Percentiles rank a stretch among this genome's conserved stretches.
Conservation (phyloP, 2,329 filamentous ascomycete species). For the Cercospora sp. region DNA sequence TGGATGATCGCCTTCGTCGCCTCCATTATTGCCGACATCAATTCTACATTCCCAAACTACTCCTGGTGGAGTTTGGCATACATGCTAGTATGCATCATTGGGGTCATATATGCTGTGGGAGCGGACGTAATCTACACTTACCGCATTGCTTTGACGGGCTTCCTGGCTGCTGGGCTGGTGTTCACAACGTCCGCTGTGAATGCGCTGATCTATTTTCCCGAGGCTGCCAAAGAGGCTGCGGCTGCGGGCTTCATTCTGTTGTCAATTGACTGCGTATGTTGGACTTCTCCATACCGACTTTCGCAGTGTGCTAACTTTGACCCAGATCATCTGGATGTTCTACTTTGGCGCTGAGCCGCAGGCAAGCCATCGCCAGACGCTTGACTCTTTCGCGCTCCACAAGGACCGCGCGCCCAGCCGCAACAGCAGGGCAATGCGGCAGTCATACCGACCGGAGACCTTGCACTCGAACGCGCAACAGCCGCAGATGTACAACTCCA, state of each 20-base stretch:
- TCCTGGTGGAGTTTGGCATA: constrained; percentile 91
- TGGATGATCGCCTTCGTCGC: constrained; percentile 92
- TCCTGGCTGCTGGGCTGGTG: constrained; percentile 78
- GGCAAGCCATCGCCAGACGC: constrained; percentile 80
- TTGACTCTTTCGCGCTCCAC: constrained; percentile 92
- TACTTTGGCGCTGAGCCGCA: constrained; percentile 95
- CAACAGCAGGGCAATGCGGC: constrained; percentile 70
- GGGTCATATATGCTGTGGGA: constrained; percentile 78
- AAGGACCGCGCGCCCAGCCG: constrained; percentile 70
- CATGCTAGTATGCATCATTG: constrained; percentile 78
- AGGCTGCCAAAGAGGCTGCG: constrained; percentile 72
- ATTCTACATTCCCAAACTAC: constrained; percentile 71
- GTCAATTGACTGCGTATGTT: constrained; percentile 83
- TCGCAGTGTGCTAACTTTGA: background rate
- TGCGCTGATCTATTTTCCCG: constrained; percentile 73
- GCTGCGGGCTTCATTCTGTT: constrained; percentile 91
- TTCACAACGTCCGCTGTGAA: constrained; percentile 86
- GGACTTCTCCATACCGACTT: background rate
- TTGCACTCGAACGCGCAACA: constrained; percentile 64
- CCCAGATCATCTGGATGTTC: constrained; percentile 94
- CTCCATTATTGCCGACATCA: constrained; percentile 70
- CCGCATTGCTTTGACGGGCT: constrained; percentile 88
- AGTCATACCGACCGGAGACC: constrained; percentile 79
- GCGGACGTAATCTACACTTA: constrained; percentile 85
- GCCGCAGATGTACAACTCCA: constrained; percentile 97